Evolutionary conservation across 192 early-diverging fungal genomes (phyloP), one percentile per base, ranked within the genome.

Genomic region (Umbelopsis sp.): DNA sequence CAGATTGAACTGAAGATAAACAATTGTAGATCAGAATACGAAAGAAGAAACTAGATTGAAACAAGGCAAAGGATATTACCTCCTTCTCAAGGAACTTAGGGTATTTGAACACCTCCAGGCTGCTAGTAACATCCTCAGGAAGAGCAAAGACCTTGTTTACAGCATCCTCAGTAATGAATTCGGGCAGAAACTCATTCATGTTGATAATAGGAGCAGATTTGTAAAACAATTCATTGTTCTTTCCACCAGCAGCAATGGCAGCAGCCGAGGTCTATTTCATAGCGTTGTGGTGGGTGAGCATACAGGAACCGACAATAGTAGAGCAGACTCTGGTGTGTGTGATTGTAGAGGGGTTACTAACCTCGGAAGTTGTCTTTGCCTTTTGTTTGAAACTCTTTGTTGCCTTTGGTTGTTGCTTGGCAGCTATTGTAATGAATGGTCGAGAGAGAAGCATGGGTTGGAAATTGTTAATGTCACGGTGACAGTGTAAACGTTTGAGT

Each of bases 1-100:
- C 25, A 82, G 32, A 21, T 70, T 66, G 49, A 85, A 80, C 83
- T 85, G 54, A 29, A 25, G 54, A 47, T 54, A 21, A 65, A n/a
- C n/a, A 44, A 29, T 11, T 43, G 11, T 24, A 25, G 26, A 73
- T 12, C 14, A 5, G 17, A 56, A n/a, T 22, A 24, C 7, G 38
- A 47, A 32, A 4, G 21, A 10, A 45, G 14, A 22, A 41, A 31
- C 31, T n/a, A 21, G 38, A 5, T 3, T 41, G 38, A 11, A 1
- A 41, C 38, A 41, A 41, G 12, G 14, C 16, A 34, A 74, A 45
- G 22, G 22, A 21, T 11, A 26, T 44, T 38, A 77, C 76, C 25
- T 77, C 70, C 50, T 62, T 45, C 7, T 26, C 29, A 45, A 78
- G 56, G 12, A 59, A 24, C 7, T 69, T 53, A 56, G 77, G 66